Evolutionary conservation across 2,329 filamentous ascomycete species (phyloP), one percentile per base, ranked within the genome.

Genomic region (Neofusicoccum sp.): DNA sequence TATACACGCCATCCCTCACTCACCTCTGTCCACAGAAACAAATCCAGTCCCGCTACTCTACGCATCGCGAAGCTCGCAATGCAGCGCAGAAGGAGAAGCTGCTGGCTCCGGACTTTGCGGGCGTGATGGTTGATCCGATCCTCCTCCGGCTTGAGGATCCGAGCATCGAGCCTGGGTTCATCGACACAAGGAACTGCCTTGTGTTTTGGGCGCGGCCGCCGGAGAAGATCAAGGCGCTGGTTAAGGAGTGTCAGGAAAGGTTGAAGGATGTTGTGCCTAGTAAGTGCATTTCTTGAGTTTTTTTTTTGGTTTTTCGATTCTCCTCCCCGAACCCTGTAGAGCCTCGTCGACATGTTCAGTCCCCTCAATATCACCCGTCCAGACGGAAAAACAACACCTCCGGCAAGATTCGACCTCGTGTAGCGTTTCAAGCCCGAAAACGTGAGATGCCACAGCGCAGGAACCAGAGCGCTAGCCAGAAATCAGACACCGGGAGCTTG

Each of bases 181-280:
- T 80, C 56, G 93, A 98, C 71, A 84, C 85, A 43, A 82, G 93
- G 41, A 83, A 96, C 69, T 96, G 93, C 71, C 80, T 97, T 9
- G 90, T 92, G 0, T 87, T 97, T 70, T 97, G 92, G 91, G 91
- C 90, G 3, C 82, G 93, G 6, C 93, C 93, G 14, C 89, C 93
- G 0, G 76, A 84, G 47, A 85, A 88, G 66, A 80, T 97, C 16
- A 80, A 88, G 47, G 76, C 82, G 20, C 76, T 98, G 62, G 85
- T 93, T 2, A 75, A 78, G 2, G 82, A 83, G 61, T 76, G 97
- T 31, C 93, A 97, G 74, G 73, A 81, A 53, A 82, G 85, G 68
- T 78, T 96, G 49, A 79, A 80, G 61, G 76, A 80, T 20, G 82
- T 85, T 20, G 87, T 88, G 12, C 89, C 91, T 36, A 84, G 91